Percentiles rank a stretch among this genome's conserved stretches.
Conservation (phyloP, 1,139 yeast species). For the Taphrina betulina region DNA sequence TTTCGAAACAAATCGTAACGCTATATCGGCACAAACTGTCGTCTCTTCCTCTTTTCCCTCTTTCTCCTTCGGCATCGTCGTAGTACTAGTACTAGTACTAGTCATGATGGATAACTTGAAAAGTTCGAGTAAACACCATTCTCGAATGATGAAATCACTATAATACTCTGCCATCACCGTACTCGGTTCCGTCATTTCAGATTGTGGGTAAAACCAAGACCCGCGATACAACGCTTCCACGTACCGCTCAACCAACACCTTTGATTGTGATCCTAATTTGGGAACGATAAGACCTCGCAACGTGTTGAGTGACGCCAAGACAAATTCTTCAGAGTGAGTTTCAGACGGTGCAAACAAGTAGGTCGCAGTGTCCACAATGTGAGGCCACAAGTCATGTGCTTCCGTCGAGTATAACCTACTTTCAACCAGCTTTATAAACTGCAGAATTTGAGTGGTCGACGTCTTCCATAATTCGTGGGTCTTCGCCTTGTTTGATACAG, state of each 20-base stretch:
- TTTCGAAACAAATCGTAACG: not conserved
- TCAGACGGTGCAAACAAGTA: slow-evolving; percentile 3
- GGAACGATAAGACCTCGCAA: slow-evolving; percentile 13
- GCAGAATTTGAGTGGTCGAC: not conserved
- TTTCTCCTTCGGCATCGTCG: too few species aligned
- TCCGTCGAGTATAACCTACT: not conserved
- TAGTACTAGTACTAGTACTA: not conserved
- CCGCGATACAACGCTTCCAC: slow-evolving; percentile 14
- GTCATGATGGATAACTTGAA: slow-evolving; percentile 15
- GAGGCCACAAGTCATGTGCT: slow-evolving; percentile 1
- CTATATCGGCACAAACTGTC: slow-evolving; percentile 1
- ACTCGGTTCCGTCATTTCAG: slow-evolving; percentile 4
- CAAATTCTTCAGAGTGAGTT: slow-evolving; percentile 25
- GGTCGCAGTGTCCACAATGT: not conserved
- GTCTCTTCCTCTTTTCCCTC: not conserved
- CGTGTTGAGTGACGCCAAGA: slow-evolving; percentile 12
- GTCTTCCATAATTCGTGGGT: slow-evolving; percentile 6
- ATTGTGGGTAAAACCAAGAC: slow-evolving; percentile 6
- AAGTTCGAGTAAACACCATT: slow-evolving; percentile 30
- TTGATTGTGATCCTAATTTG: not conserved
- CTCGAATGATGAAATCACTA: slow-evolving; percentile 13
- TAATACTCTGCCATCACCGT: not conserved
- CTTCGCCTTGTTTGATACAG: not conserved
- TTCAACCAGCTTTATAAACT: not conserved
- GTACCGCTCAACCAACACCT: not conserved